Evolutionary conservation across 2,329 filamentous ascomycete genomes (phyloP).

Genomic region (Fusarium denticulatum): DNA sequence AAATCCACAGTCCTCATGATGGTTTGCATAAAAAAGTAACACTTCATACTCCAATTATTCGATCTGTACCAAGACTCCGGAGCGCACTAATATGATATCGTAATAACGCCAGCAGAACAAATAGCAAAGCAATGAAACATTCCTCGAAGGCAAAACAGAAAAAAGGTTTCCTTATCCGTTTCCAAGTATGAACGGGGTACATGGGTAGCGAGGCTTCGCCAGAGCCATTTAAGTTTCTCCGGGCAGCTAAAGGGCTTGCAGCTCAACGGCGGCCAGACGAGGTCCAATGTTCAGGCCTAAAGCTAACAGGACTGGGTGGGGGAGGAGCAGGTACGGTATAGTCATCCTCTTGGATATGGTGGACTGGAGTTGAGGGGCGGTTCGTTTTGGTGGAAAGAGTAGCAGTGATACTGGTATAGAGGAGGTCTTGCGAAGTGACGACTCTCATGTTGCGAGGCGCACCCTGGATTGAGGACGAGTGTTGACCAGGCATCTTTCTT

Average conservation of each 20-base stretch:
- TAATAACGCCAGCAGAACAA: slow-evolving; percentile 27
- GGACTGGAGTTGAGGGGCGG: slow-evolving; percentile 58
- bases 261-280: slow-evolving; percentile 46
- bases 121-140: not conserved
- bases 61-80: slow-evolving; percentile 35
- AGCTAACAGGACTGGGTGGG: slow-evolving; percentile 71
- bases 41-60: slow-evolving; percentile 25
- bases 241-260: slow-evolving; percentile 9
- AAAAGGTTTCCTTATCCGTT: not conserved
- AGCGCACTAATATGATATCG: slow-evolving; percentile 22
- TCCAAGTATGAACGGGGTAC: not conserved
- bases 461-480: slow-evolving; percentile 56
- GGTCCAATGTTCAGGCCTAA: slow-evolving; percentile 66
- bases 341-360: slow-evolving; percentile 65
- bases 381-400: slow-evolving; percentile 57
- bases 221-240: slow-evolving; percentile 15
- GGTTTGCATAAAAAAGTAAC: slow-evolving; percentile 7
- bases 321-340: slow-evolving; percentile 73
- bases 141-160: not conserved
- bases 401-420: slow-evolving; percentile 64
- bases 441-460: slow-evolving; percentile 57
- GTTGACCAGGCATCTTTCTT: slow-evolving; percentile 50
- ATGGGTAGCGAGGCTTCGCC: slow-evolving; percentile 18
- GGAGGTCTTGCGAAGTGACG: slow-evolving; percentile 60
- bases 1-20: slow-evolving; percentile 16